Evolutionary conservation across 1,139 yeast species (phyloP), one percentile per base, ranked within the genome.

Genomic region (Zygosaccharomyces pseudobailii): DNA sequence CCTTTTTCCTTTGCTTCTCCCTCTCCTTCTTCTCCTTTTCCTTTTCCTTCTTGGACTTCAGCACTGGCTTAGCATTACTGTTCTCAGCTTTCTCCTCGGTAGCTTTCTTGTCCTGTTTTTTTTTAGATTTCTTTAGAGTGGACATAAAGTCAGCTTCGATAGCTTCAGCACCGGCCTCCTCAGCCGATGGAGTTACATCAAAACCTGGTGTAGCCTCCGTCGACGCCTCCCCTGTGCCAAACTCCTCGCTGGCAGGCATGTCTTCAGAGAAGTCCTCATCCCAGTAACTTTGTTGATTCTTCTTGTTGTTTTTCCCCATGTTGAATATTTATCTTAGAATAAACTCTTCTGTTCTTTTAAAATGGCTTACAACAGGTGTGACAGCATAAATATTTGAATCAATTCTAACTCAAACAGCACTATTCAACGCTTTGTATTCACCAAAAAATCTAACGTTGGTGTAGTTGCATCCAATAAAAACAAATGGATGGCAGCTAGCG

Each of bases 1-100:
- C 96, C 73, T 88, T 89, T 85, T 92, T 92, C 70, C 82, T 79
- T 61, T 85, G 88, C 76, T 92, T 94, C 69, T 92, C 98, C 55
- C 87, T 87, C 72, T 92, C 99, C 71, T 92, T 94, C 85, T 90
- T 92, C 68, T 92, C 95, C 70, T 81, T 86, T 71, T 92, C 99
- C 76, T 92, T 94, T 67, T 92, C 98, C 73, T 94, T 94, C 77
- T 92, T 94, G 50, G 95, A 82, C 70, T 92, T 87, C 61, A 90
- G 72, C 56, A 81, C 78, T 42, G 94, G 87, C 36, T 80, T 89
- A 43, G 75, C 78, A 36, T 51, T 55, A 23, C 53, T 55, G 34
- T 38, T 68, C 74, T 68, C 62, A 61, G 58, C 69, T 52, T 70
- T 61, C 55, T 77, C 77, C 52, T 74, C 79, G 44, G 71, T 79